phyloP scores from a whole-genome alignment of 2,329 filamentous ascomycete genomes.

The Fusarium buxicola region DNA sequence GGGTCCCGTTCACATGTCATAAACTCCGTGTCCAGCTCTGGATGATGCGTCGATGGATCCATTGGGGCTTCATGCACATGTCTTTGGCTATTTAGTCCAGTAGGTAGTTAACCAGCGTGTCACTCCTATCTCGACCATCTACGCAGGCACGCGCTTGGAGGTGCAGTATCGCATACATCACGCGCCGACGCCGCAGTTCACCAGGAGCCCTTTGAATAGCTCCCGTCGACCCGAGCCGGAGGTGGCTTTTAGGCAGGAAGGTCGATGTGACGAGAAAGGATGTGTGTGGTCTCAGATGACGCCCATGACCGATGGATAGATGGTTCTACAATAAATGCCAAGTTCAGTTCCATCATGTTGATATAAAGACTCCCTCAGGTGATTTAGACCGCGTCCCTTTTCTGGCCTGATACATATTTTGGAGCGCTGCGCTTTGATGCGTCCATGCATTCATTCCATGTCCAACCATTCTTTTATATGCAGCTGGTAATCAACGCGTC shows the following conservation, averaged over 20 bases:
- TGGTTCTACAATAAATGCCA: too few relatives aligned
- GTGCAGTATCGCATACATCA: constrained; percentile 14
- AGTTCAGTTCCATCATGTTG: not conserved
- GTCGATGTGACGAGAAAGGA: constrained; percentile 9
- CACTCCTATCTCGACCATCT: constrained; percentile 5
- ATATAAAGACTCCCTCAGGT: constrained; percentile 10
- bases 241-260: constrained; percentile 1
- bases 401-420: constrained; percentile 8
- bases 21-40: constrained; percentile 5
- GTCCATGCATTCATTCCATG: not conserved
- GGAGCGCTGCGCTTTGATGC: constrained; percentile 8
- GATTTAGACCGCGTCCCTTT: not conserved
- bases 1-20: constrained; percentile 38
- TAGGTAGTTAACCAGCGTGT: not conserved
- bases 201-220: not conserved
- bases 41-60: constrained; percentile 26
- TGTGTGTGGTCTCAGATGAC: constrained; percentile 11
- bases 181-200: constrained; percentile 27
- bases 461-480: not conserved
- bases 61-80: constrained; percentile 24
- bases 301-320: not conserved
- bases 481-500: constrained; percentile 7
- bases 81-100: constrained; percentile 9
- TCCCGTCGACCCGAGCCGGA: constrained; percentile 16
- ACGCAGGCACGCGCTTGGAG: constrained; percentile 27